Evolutionary conservation across 2,329 filamentous ascomycete species (phyloP).

Genomic region (Penicillium expansum): DNA sequence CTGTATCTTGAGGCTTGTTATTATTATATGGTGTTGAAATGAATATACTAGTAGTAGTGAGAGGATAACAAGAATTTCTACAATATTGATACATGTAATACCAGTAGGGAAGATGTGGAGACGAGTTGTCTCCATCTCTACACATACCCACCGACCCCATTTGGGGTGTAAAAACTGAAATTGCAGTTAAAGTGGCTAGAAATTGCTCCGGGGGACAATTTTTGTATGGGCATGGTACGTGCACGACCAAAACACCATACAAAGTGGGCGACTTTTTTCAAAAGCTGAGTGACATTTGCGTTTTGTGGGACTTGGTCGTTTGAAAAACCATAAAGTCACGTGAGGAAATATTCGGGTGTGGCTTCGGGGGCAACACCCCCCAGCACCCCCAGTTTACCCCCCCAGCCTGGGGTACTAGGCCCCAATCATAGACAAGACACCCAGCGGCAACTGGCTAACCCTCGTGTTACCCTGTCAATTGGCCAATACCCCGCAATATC

Average conservation of each 20-base stretch:
- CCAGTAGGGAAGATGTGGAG: not conserved
- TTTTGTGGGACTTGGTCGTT: not conserved
- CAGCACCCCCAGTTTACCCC: not conserved
- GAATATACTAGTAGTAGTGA: too few species aligned
- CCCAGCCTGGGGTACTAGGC: too few species aligned
- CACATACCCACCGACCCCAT: not conserved
- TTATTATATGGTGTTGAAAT: too few species aligned
- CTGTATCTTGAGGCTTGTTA: too few species aligned
- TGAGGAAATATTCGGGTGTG: not conserved
- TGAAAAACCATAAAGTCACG: not conserved
- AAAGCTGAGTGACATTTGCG: not conserved
- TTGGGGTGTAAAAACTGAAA: not conserved
- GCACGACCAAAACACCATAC: not conserved
- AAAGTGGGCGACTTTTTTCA: not conserved
- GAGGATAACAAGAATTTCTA: not conserved
- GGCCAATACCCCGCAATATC: not conserved
- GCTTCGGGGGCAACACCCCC: not conserved
- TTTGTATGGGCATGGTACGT: not conserved
- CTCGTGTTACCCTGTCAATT: too few species aligned
- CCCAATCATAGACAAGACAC: too few species aligned
- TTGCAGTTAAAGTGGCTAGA: not conserved
- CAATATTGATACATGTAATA: not conserved
- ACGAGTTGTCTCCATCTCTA: not conserved
- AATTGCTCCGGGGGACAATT: constrained; percentile 1
- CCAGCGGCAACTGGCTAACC: not conserved